Evolutionary conservation across 345 rosid species (phyloP), one percentile per base, ranked within the genome.

Genomic region (Aquilaria malaccensis): DNA sequence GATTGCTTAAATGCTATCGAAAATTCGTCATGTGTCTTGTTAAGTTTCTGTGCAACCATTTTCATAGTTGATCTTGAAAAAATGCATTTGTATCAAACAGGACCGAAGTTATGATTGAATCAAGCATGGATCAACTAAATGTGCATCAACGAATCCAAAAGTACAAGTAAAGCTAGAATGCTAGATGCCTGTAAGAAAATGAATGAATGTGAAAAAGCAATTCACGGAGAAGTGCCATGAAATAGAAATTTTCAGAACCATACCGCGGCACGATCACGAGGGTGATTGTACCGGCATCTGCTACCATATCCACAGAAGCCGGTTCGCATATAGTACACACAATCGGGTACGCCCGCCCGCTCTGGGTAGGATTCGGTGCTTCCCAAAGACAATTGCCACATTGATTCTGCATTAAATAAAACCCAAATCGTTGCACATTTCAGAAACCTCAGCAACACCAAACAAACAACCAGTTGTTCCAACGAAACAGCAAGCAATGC

Each of bases 211-310:
- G 33, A 11, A 46, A 7, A 55, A 50, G 47, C 56, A 60, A 4
- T 43, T 45, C 9, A 48, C 15, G 2, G 29, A 43, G 12, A 43
- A 63, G 33, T 29, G 9, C 11, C 15, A 52, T 47, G 9, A 12
- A 56, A 53, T 11, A 43, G 55, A 29, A 58, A 66, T 32, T n/a
- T 50, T 13, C 33, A 68, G 37, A 31, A 48, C 30, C 48, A 75
- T 80, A 95, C 99, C 84, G 82, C 70, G 41, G 86, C 84, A 50
- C 97, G 96, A 79, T 95, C 85, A 22, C 80, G 88, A 61, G 97
- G 99, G 67, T 95, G 99, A 73, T 95, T 95, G 85, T 79, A 91
- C 65, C 95, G 95, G 77, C 99, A 95, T 77, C 97, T 79, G 52
- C 65, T 59, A 52, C 89, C 86, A 37, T 77, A 95, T 43, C 91